Conservation (phyloP, 208 protist species). For the Wallacemonas sp. region DNA sequence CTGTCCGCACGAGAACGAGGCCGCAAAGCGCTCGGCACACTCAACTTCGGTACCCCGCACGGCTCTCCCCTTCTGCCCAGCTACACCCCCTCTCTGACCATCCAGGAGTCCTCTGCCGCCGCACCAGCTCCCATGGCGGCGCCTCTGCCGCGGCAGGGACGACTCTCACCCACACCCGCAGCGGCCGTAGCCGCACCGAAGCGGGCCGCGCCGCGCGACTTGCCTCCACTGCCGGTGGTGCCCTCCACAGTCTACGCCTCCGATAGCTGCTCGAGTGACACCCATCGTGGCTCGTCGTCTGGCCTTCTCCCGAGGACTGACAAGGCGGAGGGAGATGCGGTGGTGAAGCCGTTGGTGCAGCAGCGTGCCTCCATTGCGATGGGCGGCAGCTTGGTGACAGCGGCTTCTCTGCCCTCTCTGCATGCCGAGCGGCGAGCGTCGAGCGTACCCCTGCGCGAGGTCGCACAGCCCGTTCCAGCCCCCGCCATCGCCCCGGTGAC, state of each 20-base stretch:
- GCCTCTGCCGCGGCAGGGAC: not conserved
- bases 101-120: too few relatives aligned
- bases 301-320: too few relatives aligned
- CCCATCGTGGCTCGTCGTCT: too few relatives aligned
- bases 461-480: not conserved
- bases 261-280: too few relatives aligned
- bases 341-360: not conserved
- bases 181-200: too few relatives aligned
- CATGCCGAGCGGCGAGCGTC: not conserved
- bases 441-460: not conserved
- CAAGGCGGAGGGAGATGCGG: not conserved
- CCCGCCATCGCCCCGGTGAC: not conserved
- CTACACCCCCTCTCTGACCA: not conserved
- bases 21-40: conserved; percentile 31
- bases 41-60: conserved; percentile 32
- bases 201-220: not conserved
- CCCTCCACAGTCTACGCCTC: not conserved
- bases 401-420: not conserved
- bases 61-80: not conserved
- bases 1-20: conserved; percentile 23
- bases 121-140: too few relatives aligned
- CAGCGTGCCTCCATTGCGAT: not conserved
- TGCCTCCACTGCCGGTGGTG: conserved; percentile 2
- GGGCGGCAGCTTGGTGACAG: not conserved
- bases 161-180: too few relatives aligned